Conservation (phyloP, 176 grass and related monocot genomes). For the Avena sativa region DNA sequence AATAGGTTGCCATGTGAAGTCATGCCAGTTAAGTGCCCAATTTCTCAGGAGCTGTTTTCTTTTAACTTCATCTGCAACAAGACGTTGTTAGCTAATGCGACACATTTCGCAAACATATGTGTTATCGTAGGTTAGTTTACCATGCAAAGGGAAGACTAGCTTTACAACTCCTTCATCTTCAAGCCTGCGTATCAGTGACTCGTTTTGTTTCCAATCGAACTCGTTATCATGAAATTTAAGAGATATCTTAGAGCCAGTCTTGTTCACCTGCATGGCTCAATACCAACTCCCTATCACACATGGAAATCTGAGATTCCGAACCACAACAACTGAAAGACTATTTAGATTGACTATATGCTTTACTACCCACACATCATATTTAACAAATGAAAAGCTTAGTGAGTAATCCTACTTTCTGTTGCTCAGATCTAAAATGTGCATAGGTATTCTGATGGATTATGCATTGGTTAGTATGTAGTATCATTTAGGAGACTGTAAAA, state of each 20-base stretch:
- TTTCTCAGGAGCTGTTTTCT: slow-evolving; percentile 85
- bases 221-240: slow-evolving; percentile 74
- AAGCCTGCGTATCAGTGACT: slow-evolving; percentile 73
- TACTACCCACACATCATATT: neutral
- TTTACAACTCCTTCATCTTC: slow-evolving; percentile 92
- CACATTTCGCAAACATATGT: slow-evolving; percentile 32
- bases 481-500: neutral
- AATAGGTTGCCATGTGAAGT: slow-evolving; percentile 97
- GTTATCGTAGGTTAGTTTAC: slow-evolving; percentile 46
- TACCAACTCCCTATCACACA: slow-evolving; percentile 47
- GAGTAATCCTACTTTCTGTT: neutral
- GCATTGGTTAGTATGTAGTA: neutral
- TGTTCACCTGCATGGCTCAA: slow-evolving; percentile 79
- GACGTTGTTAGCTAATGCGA: slow-evolving; percentile 11
- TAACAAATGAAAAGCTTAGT: neutral
- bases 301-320: neutral
- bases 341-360: neutral
- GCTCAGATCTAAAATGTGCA: neutral
- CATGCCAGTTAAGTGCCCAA: slow-evolving; percentile 97
- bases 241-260: slow-evolving; percentile 57
- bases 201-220: slow-evolving; percentile 56
- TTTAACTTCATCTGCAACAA: slow-evolving; percentile 78
- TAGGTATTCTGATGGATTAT: neutral
- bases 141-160: slow-evolving; percentile 91
- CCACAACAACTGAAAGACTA: neutral